Conservation (phyloP, 176 grass and related monocot genomes). For the Dendrocalamus sinicus region DNA sequence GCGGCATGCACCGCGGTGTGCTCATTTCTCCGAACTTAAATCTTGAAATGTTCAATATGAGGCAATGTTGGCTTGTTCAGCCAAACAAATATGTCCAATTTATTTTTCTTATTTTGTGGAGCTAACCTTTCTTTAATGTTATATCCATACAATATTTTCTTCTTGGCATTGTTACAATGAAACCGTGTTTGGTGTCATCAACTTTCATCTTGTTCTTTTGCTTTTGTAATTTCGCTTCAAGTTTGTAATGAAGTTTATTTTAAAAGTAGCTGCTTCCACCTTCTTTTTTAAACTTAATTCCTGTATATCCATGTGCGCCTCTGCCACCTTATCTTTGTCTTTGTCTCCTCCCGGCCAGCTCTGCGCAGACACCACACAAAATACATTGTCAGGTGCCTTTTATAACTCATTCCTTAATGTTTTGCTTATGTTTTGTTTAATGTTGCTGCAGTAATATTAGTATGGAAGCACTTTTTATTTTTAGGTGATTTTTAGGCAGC, state of each 20-base stretch:
- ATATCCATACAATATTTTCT: not conserved
- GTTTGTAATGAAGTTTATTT: slow-evolving; percentile 1
- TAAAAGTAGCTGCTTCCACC: not conserved
- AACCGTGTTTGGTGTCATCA: too few species aligned
- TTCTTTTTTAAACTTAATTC: slow-evolving; percentile 15
- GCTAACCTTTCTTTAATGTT: slow-evolving; percentile 11
- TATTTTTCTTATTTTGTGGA: not conserved
- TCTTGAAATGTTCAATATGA: slow-evolving; percentile 20
- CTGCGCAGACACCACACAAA: slow-evolving; percentile 56
- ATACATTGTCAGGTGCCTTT: slow-evolving; percentile 61
- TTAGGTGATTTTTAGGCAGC: not conserved
- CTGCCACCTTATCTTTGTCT: too few species aligned
- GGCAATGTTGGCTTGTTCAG: not conserved
- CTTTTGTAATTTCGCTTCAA: not conserved
- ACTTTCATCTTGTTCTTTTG: not conserved
- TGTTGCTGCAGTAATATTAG: not conserved
- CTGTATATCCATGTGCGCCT: slow-evolving; percentile 35
- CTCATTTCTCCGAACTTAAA: not conserved
- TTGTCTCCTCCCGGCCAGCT: slow-evolving; percentile 45
- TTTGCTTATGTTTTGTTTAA: not conserved
- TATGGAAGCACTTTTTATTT: not conserved
- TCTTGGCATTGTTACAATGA: slow-evolving; percentile 2
- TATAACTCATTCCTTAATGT: slow-evolving; percentile 22
- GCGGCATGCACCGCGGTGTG: not conserved
- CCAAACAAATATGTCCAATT: not conserved